Evolutionary conservation across 352 stramenopile species (phyloP), one percentile per base, ranked within the genome.

Genomic region (Blastocystis sp.): DNA sequence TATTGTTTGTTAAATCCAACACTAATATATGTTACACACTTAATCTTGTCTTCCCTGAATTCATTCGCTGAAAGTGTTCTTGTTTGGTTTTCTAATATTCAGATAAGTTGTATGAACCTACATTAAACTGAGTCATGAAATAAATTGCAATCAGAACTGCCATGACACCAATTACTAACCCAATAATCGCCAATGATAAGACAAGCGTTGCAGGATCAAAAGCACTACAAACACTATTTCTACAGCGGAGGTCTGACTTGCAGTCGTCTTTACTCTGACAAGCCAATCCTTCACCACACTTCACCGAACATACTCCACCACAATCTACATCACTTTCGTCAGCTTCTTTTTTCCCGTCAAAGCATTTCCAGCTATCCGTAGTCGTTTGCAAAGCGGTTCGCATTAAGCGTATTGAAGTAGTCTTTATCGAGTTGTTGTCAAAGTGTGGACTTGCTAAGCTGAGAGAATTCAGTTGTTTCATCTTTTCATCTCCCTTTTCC

Each of bases 311-410:
- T 5, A 16, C 37, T 9, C 77, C 77, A 21, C 77, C 77, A 46
- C 77, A 87, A 42, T 87, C 77, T 24, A 87, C 27, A 43, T 87
- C 77, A 24, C 59, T 78, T 37, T 87, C 77, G 0, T 32, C 29
- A 12, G n/a, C 56, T n/a, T 51, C 49, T 42, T 57, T 78, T 24
- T 42, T 46, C 14, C 65, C 65, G 24, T 87, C 39, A 42, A 54
- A 69, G 24, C 77, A 87, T 1, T 32, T 87, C 59, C 65, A 87
- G 24, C 24, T 37, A 21, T 63, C 77, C 16, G 24, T 9, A 12
- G 71, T 46, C 2, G 71, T 58, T 43, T 87, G 77, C 29, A 87
- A 9, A 27, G 51, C 46, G 9, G 58, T 29, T 39, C 52, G 52
- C n/a, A 21, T 42, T 42, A 83, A 21, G 3, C 58, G 43, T n/a